These are phyloP conservation scores for Ziziphus jujuba DNA, from an alignment of 306 rosid genomes.

Conservation along the genomic window DNA sequence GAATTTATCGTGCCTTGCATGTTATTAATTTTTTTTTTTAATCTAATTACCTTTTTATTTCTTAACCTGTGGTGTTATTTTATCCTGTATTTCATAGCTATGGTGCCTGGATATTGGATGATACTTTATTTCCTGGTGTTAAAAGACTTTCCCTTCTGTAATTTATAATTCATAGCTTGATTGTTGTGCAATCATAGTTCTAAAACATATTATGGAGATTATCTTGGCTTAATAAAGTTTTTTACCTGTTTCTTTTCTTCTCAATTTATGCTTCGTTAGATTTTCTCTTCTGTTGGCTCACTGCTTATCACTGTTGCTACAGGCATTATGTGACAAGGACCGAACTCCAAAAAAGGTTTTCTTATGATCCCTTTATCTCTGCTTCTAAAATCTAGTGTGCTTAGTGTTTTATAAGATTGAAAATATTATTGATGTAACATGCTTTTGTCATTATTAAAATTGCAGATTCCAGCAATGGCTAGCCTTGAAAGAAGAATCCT, in stretches of 20 bases:
- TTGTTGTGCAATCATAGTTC: too few relatives aligned
- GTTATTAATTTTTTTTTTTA: too few relatives aligned
- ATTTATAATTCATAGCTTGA: neutral
- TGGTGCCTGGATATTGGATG: too few relatives aligned
- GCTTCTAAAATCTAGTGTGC: neutral
- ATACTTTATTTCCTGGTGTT: neutral
- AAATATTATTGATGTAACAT: neutral
- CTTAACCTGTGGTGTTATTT: neutral
- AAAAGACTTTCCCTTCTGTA: neutral
- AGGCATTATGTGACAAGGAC: slow-evolving; percentile 90
- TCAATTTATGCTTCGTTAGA: neutral
- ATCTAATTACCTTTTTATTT: neutral
- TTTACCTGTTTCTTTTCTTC: too few relatives aligned
- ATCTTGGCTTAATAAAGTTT: too few relatives aligned
- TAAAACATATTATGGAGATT: too few relatives aligned
- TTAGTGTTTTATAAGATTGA: slow-evolving; percentile 5
- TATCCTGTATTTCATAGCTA: neutral
- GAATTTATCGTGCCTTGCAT: too few relatives aligned
- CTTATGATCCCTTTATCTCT: slow-evolving; percentile 8
- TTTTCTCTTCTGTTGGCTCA: slow-evolving; percentile 15
- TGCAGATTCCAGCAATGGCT: slow-evolving; percentile 68
- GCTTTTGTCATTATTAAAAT: slow-evolving; percentile 14
- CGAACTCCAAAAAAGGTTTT: slow-evolving; percentile 72
- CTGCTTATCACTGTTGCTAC: slow-evolving; percentile 25
- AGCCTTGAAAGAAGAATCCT: slow-evolving; percentile 78